phyloP scores from a whole-genome alignment of 768 basidiomycete genomes.

The Leccinum imitatum region DNA sequence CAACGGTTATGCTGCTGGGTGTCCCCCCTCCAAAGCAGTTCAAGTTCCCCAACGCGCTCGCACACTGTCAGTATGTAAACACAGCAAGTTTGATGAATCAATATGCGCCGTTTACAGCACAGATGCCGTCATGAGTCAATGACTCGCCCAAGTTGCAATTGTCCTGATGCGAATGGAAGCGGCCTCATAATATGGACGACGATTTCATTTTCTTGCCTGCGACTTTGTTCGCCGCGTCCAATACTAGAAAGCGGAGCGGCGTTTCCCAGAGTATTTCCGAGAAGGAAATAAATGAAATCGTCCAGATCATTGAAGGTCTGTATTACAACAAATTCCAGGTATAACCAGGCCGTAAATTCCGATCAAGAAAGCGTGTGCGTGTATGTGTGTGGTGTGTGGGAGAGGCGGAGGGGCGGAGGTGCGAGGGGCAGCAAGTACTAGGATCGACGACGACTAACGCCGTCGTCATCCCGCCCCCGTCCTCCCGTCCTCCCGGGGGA shows the following conservation, averaged over 20 bases:
- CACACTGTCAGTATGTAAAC: background rate
- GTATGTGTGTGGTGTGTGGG: background rate
- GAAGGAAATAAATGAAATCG: constrained; percentile 1
- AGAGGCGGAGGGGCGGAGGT: background rate
- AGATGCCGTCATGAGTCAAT: background rate
- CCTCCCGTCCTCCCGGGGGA: background rate
- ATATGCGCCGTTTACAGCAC: background rate
- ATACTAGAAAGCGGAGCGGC: background rate
- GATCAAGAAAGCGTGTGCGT: constrained; percentile 25
- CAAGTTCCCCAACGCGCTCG: constrained; percentile 7
- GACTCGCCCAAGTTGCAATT: background rate
- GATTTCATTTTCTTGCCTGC: constrained; percentile 12
- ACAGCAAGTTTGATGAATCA: background rate
- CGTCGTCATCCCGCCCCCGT: constrained; percentile 5
- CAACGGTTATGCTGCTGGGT: background rate
- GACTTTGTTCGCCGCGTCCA: background rate
- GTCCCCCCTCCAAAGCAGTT: constrained; percentile 8
- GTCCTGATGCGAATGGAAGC: constrained; percentile 21
- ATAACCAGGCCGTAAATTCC: constrained; percentile 31
- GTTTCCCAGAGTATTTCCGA: background rate
- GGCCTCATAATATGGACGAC: background rate
- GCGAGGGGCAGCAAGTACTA: background rate
- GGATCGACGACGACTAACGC: constrained; percentile 10
- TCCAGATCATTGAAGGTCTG: constrained; percentile 30
- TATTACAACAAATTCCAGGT: constrained; percentile 39